Conservation (phyloP, 257 asterid species). For the Ilex aquifolium region DNA sequence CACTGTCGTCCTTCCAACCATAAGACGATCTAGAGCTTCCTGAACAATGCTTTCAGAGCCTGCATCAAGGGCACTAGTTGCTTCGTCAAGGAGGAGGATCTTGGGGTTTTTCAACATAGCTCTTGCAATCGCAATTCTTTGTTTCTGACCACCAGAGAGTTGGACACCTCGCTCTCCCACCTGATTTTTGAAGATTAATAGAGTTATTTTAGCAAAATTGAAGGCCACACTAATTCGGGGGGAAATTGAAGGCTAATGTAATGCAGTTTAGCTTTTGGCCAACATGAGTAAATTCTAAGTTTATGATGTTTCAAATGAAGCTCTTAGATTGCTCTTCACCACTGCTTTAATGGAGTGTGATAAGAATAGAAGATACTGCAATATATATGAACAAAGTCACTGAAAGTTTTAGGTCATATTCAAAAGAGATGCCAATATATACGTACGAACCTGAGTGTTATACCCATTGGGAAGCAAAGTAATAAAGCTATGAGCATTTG, state of each 20-base stretch:
- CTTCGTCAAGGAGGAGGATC: slow-evolving; percentile 88
- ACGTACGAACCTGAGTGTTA: slow-evolving; percentile 67
- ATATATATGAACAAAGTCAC: too few species aligned
- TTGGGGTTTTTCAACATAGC: slow-evolving; percentile 91
- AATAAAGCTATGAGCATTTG: slow-evolving; percentile 91
- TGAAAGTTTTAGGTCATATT: too few species aligned
- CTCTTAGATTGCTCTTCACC: too few species aligned
- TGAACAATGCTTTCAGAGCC: slow-evolving; percentile 88
- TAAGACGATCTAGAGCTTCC: slow-evolving; percentile 87
- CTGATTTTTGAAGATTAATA: slow-evolving; percentile 25
- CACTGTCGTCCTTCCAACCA: slow-evolving; percentile 88
- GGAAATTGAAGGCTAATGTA: too few species aligned
- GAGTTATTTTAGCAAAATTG: too few species aligned
- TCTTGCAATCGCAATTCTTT: slow-evolving; percentile 89
- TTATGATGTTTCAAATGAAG: too few species aligned
- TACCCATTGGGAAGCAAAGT: slow-evolving; percentile 90
- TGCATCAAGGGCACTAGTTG: slow-evolving; percentile 93
- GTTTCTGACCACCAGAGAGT: slow-evolving; percentile 95
- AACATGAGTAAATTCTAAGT: too few species aligned
- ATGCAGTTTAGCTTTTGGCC: too few species aligned
- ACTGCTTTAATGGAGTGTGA: too few species aligned
- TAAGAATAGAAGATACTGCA: too few species aligned
- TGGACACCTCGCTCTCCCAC: slow-evolving; percentile 99
- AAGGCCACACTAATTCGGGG: too few species aligned
- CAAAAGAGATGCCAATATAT: not conserved